Percentiles rank a stretch among this genome's conserved stretches.
phyloP scores from a whole-genome alignment of 78 protist genomes.

The Emiliania huxleyi region DNA sequence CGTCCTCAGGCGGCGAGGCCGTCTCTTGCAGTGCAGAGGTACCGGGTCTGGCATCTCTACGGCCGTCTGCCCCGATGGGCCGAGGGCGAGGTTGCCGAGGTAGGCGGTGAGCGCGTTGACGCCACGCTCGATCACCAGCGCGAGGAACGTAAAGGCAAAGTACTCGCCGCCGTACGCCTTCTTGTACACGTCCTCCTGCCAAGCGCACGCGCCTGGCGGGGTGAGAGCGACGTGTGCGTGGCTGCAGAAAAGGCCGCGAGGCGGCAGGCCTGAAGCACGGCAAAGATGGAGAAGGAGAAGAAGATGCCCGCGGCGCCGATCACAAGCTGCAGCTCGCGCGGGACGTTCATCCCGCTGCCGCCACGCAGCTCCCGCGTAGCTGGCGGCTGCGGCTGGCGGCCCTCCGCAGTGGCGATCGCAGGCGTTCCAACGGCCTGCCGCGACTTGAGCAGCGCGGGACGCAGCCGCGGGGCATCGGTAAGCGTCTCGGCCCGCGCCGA shows the following conservation, averaged over 20 bases:
- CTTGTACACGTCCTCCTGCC: slow-evolving; percentile 42
- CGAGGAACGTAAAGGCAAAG: slow-evolving; percentile 24
- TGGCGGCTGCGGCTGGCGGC: too few species aligned
- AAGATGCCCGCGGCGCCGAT: slow-evolving; percentile 35
- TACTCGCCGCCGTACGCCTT: background rate
- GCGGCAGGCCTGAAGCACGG: background rate
- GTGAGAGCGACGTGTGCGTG: background rate
- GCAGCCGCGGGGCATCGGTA: too few species aligned
- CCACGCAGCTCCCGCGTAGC: background rate
- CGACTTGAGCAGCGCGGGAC: too few species aligned
- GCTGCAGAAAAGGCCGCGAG: background rate
- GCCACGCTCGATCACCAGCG: background rate
- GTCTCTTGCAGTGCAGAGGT: too few species aligned
- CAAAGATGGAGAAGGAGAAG: background rate
- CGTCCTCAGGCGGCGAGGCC: too few species aligned
- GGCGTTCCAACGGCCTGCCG: too few species aligned
- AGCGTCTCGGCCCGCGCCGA: too few species aligned
- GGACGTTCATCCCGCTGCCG: background rate
- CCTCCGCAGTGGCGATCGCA: too few species aligned
- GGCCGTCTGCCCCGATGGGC: background rate
- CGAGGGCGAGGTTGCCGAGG: background rate
- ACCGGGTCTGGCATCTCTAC: too few species aligned
- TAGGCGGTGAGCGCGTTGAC: slow-evolving; percentile 4
- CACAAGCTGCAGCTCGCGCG: background rate
- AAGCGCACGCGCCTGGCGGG: background rate